Conservation (phyloP, 2,329 filamentous ascomycete genomes). For the Talaromyces atroroseus region DNA sequence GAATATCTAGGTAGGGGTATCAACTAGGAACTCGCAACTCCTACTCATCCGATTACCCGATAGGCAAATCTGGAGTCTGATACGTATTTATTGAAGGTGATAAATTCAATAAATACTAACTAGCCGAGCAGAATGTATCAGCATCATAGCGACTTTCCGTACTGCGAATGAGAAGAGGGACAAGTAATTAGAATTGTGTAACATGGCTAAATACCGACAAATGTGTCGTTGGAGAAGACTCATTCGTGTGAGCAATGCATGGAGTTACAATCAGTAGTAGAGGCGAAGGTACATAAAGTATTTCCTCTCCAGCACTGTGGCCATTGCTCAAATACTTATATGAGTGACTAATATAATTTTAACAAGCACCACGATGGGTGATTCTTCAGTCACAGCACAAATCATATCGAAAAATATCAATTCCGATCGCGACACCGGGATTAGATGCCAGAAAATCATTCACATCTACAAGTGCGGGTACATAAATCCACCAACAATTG, state of each 20-base stretch:
- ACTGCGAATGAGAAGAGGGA: neutral
- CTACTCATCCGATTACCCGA: neutral
- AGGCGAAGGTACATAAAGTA: neutral
- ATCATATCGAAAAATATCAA: neutral
- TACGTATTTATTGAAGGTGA: neutral
- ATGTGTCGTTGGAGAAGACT: neutral
- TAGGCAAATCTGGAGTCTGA: neutral
- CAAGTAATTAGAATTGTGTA: neutral
- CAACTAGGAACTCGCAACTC: too few species aligned
- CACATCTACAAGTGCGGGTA: conserved; percentile 7
- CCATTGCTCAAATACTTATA: neutral
- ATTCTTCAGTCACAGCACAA: neutral
- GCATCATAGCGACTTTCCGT: neutral
- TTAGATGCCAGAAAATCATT: conserved; percentile 5
- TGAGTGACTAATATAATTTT: neutral
- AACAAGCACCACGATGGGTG: neutral
- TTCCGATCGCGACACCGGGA: neutral
- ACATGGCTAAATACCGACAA: neutral
- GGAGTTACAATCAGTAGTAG: neutral
- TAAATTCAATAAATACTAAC: neutral
- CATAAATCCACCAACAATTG: conserved; percentile 1
- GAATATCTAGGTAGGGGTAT: too few species aligned
- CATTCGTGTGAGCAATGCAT: neutral
- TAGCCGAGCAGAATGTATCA: neutral
- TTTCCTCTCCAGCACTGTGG: neutral